Conservation (phyloP, 345 rosid species). For the Hevea brasiliensis region DNA sequence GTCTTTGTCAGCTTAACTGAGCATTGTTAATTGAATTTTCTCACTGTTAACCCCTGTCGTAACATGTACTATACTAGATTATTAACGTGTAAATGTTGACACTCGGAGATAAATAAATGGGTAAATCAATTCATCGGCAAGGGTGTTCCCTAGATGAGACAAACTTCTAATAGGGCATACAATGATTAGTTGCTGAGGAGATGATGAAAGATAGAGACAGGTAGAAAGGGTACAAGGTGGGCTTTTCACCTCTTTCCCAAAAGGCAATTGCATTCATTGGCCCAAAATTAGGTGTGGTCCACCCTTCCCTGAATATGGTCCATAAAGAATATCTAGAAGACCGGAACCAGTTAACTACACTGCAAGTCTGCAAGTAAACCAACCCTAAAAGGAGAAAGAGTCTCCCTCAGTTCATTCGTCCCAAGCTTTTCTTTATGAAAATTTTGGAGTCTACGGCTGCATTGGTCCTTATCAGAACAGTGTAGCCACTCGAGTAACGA, state of each 20-base stretch:
- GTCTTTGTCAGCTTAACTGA: too few species aligned
- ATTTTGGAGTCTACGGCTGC: background rate
- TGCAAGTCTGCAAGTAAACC: too few species aligned
- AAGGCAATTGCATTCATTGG: background rate
- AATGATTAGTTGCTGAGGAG: background rate
- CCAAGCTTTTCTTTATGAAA: background rate
- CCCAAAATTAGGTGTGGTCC: conserved; percentile 11
- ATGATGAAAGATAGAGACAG: background rate
- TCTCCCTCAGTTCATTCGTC: background rate
- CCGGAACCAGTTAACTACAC: background rate
- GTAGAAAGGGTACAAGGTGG: background rate
- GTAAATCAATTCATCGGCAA: too few species aligned
- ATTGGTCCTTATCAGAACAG: background rate
- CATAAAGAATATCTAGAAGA: background rate
- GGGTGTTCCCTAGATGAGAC: background rate
- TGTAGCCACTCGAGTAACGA: background rate
- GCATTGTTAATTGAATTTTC: too few species aligned
- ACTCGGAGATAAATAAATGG: too few species aligned
- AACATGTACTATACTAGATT: too few species aligned
- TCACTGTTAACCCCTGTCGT: too few species aligned
- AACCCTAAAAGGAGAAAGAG: too few species aligned
- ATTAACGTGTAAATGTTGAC: too few species aligned
- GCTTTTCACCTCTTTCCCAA: background rate
- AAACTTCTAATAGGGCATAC: background rate
- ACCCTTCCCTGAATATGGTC: background rate